Evolutionary conservation across 75 land plant genomes (phyloP).

Genomic region (Azolla pinnata): DNA sequence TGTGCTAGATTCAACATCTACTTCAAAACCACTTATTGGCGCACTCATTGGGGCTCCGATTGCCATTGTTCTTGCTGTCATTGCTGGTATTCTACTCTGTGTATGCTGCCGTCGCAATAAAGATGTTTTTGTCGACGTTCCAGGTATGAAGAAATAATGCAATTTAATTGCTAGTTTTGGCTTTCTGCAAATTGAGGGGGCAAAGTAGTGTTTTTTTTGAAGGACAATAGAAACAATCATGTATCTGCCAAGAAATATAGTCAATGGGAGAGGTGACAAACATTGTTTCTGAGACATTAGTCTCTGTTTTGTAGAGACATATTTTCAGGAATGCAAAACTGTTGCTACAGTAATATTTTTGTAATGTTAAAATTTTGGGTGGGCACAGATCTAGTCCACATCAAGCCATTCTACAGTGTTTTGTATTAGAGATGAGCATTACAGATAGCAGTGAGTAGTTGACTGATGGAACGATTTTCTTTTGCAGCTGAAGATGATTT

Average conservation of each 20-base stretch:
- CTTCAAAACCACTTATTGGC: neutral
- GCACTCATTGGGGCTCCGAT: neutral
- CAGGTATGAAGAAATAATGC: constrained; percentile 52
- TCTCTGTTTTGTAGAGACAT: too few relatives aligned
- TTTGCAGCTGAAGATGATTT: constrained; percentile 63
- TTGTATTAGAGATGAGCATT: too few relatives aligned
- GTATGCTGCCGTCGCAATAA: neutral
- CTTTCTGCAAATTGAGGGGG: neutral
- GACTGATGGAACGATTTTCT: constrained; percentile 8
- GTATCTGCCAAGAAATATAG: too few relatives aligned
- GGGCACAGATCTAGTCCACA: constrained; percentile 1
- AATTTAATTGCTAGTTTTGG: neutral
- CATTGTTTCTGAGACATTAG: too few relatives aligned
- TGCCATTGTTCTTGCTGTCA: neutral
- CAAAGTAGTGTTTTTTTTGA: neutral
- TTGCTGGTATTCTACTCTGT: neutral
- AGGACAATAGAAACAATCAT: too few relatives aligned
- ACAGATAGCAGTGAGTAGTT: too few relatives aligned
- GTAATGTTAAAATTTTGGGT: neutral
- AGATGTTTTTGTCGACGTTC: constrained; percentile 68
- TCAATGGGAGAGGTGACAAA: too few relatives aligned
- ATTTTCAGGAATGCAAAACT: too few relatives aligned
- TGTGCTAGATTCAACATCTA: neutral
- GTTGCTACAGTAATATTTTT: neutral
- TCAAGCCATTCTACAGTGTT: too few relatives aligned